phyloP scores from a whole-genome alignment of 2,329 filamentous ascomycete species.

The Ophiostoma sp. region DNA sequence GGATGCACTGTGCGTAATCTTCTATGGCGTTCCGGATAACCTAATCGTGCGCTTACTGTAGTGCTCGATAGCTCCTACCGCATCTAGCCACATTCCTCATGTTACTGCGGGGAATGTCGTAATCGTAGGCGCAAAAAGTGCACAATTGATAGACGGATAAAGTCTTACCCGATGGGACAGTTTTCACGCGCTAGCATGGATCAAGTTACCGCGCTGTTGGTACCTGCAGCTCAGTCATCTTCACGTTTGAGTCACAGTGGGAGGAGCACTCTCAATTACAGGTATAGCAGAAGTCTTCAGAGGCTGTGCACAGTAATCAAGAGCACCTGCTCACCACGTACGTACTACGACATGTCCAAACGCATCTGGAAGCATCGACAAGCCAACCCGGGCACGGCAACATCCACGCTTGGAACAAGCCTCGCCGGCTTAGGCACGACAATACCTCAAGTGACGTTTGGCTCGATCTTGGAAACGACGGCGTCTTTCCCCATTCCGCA shows the following conservation, averaged over 20 bases:
- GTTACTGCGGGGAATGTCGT: neutral
- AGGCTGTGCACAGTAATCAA: neutral
- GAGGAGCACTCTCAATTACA: neutral
- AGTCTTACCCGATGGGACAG: neutral
- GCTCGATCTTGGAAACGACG: neutral
- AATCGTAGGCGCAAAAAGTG: neutral
- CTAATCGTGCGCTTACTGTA: constrained; percentile 7
- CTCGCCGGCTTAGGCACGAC: neutral
- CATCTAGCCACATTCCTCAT: neutral
- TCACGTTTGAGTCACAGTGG: neutral
- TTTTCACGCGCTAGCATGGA: neutral
- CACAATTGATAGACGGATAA: neutral
- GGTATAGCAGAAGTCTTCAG: neutral
- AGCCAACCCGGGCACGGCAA: neutral
- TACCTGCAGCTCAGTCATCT: constrained; percentile 1
- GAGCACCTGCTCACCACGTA: neutral
- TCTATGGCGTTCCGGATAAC: neutral
- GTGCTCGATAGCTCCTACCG: neutral
- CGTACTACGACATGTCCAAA: neutral
- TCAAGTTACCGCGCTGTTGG: neutral
- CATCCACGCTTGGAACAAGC: neutral
- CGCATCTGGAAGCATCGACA: neutral
- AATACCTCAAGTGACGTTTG: neutral
- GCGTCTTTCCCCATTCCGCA: neutral
- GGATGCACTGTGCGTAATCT: constrained; percentile 2